Base-by-base conservation (phyloP, 805 yeast genomes). In the Candida qinlingensis region DNA sequence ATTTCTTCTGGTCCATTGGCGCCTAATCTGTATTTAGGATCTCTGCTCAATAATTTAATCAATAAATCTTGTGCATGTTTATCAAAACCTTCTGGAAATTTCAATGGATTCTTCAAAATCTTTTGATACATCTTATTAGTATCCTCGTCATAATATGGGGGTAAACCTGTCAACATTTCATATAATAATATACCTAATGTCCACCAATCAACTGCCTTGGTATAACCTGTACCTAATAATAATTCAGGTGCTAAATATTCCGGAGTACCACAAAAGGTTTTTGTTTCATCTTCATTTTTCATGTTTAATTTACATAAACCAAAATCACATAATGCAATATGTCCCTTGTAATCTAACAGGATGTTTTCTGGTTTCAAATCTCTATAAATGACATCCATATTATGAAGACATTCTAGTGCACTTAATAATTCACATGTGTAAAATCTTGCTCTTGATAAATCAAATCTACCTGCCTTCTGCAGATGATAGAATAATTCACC, bases 201-300 rank as follows among this genome's bases (percentile, higher is more conserved):
- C 99, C 99, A 94, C 92, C 97, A 94, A 68, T 94, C 99, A 26
- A 94, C 98, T 8, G 86, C 85, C 65, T 96, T 83, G 3, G 98
- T 90, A 67, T 94, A 94, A 2, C 98, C 98, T 64, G 87, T 90
- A 43, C 95, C 94, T 58, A 90, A 72, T 43, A 94, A 72, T 57
- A 94, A 73, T 68, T 94, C 99, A 1, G 99, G 99, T 1, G 98
- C 97, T 56, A 94, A 74, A 67, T 94, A 94, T 68, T 94, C 98
- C 0, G 98, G 98, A 0, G 99, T 94, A 38, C 99, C 99, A 69
- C 99, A 94, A 65, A 94, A 94, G 0, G 99, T 94, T 59, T 85
- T 85, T 1, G 89, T 84, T 67, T 87, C 87, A 59, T 90, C 96
- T 52, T 87, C 85, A 58, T 84, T 80, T 56, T 83, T 80, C 99